Evolutionary conservation across 1,284 basidiomycete species (phyloP), one percentile per base, ranked within the genome.

Genomic region (Sporisorium reilianum): DNA sequence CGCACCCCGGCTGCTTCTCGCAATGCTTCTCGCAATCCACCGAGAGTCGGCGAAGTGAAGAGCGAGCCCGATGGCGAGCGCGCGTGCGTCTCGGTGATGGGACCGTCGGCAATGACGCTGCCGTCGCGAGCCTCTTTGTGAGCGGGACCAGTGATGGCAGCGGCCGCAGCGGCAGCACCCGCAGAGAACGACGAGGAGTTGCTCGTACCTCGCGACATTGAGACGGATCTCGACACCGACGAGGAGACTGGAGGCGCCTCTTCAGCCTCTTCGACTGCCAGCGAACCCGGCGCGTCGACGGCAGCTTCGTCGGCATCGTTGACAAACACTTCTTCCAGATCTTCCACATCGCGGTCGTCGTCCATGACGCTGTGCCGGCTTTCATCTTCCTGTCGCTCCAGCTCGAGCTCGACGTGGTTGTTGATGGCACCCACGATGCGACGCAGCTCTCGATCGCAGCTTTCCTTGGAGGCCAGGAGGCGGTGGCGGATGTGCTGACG

Each of bases 371-470:
- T 60, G 42, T 54, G 55, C 11, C 64, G 64, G 16, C 40, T 45
- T 78, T 88, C 91, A 3, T 80, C 64, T 25, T 93, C 91, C 64
- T 87, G 88, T 70, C 92, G 90, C 55, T 91, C 88, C 52, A 96
- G 88, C 74, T 91, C 89, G 80, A 94, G 91, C 86, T 99, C 96
- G 77, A 97, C 97, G 86, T 94, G 97, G 30, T 90, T 86, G 67
- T 95, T 96, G 87, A 99, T 95, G 64, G 91, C 93, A 84, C 93
- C 91, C 57, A 96, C 93, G 80, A 97, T 93, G 79, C 93, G 91
- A 82, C 91, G 90, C 12, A 99, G 89, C 82, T 97, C 94, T 86
- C 92, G 92, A 89, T 99, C 95, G 87, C 96, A 99, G 76, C 93
- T 92, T 58, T 92, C 90, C 87, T 99, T 99, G 64, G 96, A 95